Percentiles rank a stretch among this genome's conserved stretches.
phyloP scores from a whole-genome alignment of 148 eudicot genomes.

The Rhododendron molle region DNA sequence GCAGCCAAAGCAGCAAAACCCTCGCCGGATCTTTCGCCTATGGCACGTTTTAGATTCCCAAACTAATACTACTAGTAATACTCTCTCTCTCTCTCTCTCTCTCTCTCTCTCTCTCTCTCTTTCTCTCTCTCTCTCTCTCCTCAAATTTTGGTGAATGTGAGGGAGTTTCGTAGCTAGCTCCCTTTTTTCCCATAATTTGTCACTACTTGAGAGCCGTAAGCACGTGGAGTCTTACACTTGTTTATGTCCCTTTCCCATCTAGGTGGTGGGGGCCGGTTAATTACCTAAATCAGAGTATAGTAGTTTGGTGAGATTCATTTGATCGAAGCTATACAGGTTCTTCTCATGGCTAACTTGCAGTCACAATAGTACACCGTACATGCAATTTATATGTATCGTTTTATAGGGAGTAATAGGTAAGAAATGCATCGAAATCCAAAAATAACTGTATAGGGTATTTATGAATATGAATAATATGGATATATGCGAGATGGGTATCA shows the following conservation, averaged over 20 bases:
- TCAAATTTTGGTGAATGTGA: not conserved
- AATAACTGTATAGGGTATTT: too few species aligned
- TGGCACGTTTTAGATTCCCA: slow-evolving; percentile 68
- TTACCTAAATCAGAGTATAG: not conserved
- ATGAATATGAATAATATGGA: too few species aligned
- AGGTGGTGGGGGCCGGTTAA: not conserved
- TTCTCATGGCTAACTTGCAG: not conserved
- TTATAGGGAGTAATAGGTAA: too few species aligned
- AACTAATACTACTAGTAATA: slow-evolving; percentile 1
- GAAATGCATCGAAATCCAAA: too few species aligned
- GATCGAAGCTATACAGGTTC: not conserved
- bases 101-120: not conserved
- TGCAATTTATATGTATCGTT: too few species aligned
- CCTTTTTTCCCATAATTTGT: slow-evolving; percentile 15
- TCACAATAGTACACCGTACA: not conserved
- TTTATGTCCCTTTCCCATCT: slow-evolving; percentile 20
- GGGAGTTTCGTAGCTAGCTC: slow-evolving; percentile 29
- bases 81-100: not conserved
- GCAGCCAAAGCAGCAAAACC: slow-evolving; percentile 44
- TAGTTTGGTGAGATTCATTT: not conserved
- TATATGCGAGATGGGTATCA: too few species aligned
- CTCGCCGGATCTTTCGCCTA: slow-evolving; percentile 68
- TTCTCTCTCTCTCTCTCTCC: not conserved
- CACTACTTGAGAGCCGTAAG: slow-evolving; percentile 5
- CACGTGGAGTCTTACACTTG: slow-evolving; percentile 18